Evolutionary conservation across 2,329 filamentous ascomycete species (phyloP).

Genomic region (Ophioceras dolichostomum): DNA sequence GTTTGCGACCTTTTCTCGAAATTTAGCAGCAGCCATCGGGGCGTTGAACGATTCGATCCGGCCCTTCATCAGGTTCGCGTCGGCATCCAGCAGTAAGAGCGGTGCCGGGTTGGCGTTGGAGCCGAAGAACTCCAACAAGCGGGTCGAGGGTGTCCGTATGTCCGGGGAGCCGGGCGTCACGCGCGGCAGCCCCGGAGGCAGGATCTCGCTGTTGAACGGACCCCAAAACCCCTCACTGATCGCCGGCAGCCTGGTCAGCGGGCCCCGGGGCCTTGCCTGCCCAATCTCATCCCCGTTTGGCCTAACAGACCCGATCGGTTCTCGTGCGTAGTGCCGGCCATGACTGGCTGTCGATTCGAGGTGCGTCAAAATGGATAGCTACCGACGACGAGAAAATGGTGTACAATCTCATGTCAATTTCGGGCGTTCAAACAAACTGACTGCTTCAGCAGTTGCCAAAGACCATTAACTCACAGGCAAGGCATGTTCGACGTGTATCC

Average conservation of each 20-base stretch:
- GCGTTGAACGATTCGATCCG: not conserved
- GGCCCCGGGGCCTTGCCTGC: not conserved
- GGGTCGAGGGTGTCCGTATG: not conserved
- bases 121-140: not conserved
- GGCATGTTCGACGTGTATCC: not conserved
- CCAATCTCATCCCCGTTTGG: too few species aligned
- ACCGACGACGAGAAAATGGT: not conserved
- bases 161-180: not conserved
- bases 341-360: not conserved
- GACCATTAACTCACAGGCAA: not conserved
- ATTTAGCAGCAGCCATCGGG: too few species aligned
- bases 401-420: not conserved
- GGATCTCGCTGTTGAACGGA: not conserved
- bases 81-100: not conserved
- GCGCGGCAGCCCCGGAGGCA: not conserved
- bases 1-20: too few species aligned
- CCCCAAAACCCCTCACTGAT: not conserved
- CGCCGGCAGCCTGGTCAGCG: not conserved
- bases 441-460: not conserved
- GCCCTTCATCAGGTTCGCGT: not conserved
- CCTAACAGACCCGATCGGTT: too few species aligned
- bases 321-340: not conserved
- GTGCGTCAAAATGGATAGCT: not conserved
- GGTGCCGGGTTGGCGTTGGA: not conserved
- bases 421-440: too few species aligned